These are phyloP conservation scores for Mortierella alpina DNA, from an alignment of 192 early-diverging fungal genomes.

Conservation along the genomic window DNA sequence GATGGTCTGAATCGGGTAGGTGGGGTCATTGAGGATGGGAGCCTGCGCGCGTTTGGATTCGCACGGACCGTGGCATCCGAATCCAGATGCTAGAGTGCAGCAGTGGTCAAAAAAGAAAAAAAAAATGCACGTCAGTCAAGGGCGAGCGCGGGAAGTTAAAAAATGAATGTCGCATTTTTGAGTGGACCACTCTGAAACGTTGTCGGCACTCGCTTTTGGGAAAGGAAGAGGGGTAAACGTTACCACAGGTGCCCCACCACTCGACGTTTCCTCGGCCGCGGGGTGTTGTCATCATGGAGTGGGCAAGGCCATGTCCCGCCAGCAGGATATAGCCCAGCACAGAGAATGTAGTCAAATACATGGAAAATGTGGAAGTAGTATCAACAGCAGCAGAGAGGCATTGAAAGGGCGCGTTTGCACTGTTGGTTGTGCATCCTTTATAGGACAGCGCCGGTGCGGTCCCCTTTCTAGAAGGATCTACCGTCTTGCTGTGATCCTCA, in stretches of 20 bases:
- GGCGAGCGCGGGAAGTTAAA: neutral
- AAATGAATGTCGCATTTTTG: no score
- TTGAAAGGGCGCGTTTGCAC: no score
- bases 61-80: conserved; percentile 72
- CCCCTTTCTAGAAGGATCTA: no score
- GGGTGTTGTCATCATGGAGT: conserved; percentile 51
- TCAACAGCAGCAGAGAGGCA: no score
- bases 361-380: neutral
- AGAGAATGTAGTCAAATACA: conserved; percentile 8
- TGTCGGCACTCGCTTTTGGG: neutral
- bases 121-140: neutral
- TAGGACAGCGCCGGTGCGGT: no score
- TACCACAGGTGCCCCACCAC: conserved; percentile 54
- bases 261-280: conserved; percentile 35
- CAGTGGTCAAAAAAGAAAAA: neutral
- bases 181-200: no score
- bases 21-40: conserved; percentile 63
- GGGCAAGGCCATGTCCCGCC: conserved; percentile 19
- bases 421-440: no score
- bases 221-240: neutral
- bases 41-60: conserved; percentile 59
- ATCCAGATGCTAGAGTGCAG: conserved; percentile 62
- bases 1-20: conserved; percentile 61
- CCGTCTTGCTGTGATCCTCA: no score
- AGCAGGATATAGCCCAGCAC: conserved; percentile 9